Base-by-base conservation (phyloP, 192 early-diverging fungal species). In the Rhizophlyctis rosea region DNA sequence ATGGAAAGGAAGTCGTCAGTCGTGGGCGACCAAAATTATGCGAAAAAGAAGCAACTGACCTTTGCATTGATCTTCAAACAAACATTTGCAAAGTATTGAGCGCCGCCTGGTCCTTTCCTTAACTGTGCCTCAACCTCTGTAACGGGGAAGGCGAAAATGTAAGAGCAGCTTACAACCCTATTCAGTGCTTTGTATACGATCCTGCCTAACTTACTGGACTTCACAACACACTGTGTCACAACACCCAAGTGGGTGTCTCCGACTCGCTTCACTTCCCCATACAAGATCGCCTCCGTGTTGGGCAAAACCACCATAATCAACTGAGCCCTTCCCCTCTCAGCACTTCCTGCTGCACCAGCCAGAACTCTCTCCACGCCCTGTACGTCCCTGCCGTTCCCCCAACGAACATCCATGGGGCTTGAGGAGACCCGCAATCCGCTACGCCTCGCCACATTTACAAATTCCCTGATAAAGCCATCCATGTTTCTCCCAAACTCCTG, bases 81-180 rank as follows among this genome's bases (percentile, higher is more conserved):
- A 11, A 97, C 72, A 64, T 97, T 97, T 31, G 89, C 87, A 51
- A 86, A 87, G 78, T 93, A 93, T 70, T 92, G 91, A n/a, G 34
- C n/a, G n/a, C n/a, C n/a, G n/a, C n/a, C n/a, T n/a, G n/a, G n/a
- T n/a, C n/a, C n/a, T n/a, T n/a, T n/a, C n/a, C n/a, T n/a, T n/a
- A n/a, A 44, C 9, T 18, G 39, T 73, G 69, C 63, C 18, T 83
- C 86, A 14, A 81, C 71, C 23, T 69, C 54, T 35, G 66, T 57
- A 34, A 86, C 76, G 51, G 90, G 53, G 52, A 44, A 13, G 7
- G 39, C 39, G 39, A 7, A 44, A 7, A 44, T 18, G 39, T 13
- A 44, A 44, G 39, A 18, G 39, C n/a, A n/a, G n/a, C n/a, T n/a
- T 44, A 44, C 18, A 44, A 7, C 18, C 39, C 18, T 44, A 44